These are phyloP conservation scores for Penicillium sp. DNA, from an alignment of 2,329 filamentous ascomycete species.

Conservation along the genomic window DNA sequence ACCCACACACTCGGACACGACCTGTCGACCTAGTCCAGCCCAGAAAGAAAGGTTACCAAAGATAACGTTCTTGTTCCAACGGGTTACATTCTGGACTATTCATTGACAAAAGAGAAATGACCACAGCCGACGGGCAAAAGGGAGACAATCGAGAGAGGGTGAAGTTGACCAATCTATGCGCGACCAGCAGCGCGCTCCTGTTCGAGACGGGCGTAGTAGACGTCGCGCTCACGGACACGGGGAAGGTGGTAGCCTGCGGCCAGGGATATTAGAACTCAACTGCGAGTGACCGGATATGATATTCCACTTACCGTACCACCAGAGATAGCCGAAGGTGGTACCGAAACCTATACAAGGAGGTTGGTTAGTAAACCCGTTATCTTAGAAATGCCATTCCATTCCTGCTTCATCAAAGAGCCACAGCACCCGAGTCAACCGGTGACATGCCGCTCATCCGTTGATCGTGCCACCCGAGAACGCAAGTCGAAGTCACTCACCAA, in stretches of 20 bases:
- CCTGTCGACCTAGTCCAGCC: constrained; percentile 12
- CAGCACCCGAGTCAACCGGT: not conserved
- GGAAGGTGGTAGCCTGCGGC: constrained; percentile 59
- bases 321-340: constrained; percentile 58
- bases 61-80: not conserved
- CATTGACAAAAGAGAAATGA: constrained; percentile 17
- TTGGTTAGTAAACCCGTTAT: constrained; percentile 13
- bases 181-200: constrained; percentile 50
- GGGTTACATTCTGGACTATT: constrained; percentile 8
- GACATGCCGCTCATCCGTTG: constrained; percentile 4
- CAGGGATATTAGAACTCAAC: not conserved
- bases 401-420: not conserved
- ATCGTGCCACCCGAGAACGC: constrained; percentile 18
- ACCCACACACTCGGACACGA: constrained; percentile 19
- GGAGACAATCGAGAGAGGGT: constrained; percentile 11
- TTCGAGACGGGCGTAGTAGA: constrained; percentile 60
- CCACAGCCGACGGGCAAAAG: constrained; percentile 17
- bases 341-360: constrained; percentile 50
- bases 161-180: constrained; percentile 24
- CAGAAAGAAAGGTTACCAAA: not conserved
- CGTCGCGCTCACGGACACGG: constrained; percentile 58
- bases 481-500: constrained; percentile 49
- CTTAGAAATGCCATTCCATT: not conserved
- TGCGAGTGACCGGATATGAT: not conserved
- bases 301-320: constrained; percentile 58